These are phyloP conservation scores for Metarhizium humberi DNA, from an alignment of 2,329 filamentous ascomycete species.

Conservation along the genomic window DNA sequence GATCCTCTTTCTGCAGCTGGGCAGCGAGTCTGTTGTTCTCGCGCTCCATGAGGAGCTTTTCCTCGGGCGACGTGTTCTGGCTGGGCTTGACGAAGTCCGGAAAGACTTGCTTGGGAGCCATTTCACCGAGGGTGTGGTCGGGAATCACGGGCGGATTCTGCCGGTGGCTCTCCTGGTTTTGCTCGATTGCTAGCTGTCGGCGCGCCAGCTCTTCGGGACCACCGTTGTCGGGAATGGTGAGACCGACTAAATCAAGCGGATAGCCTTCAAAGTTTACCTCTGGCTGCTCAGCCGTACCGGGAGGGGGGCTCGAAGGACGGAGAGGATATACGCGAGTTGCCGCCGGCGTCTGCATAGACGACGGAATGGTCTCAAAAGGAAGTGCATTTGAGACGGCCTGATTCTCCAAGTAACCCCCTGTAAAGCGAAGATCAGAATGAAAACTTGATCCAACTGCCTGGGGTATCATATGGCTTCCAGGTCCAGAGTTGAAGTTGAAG, in stretches of 20 bases:
- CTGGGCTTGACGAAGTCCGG: slow-evolving; percentile 8
- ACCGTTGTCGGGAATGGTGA: slow-evolving; percentile 13
- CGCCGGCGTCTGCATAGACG: background rate
- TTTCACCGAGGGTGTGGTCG: slow-evolving; percentile 12
- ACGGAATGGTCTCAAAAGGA: background rate
- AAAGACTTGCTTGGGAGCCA: slow-evolving; percentile 17
- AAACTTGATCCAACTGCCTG: background rate
- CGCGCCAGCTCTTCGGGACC: slow-evolving; percentile 9
- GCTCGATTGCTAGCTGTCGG: slow-evolving; percentile 11
- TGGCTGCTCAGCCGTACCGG: background rate
- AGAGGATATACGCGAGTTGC: background rate
- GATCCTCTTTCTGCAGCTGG: slow-evolving; percentile 15
- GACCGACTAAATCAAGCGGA: slow-evolving; percentile 11
- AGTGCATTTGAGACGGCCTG: background rate
- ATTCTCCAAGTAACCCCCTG: background rate
- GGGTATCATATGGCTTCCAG: background rate
- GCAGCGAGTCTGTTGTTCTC: slow-evolving; percentile 18
- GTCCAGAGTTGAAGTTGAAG: background rate
- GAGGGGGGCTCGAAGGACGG: background rate
- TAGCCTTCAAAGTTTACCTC: slow-evolving; percentile 7
- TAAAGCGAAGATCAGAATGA: background rate
- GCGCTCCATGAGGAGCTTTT: slow-evolving; percentile 6
- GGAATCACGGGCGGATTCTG: slow-evolving; percentile 19
- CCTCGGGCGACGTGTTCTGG: background rate
- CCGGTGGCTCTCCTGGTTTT: slow-evolving; percentile 14